Evolutionary conservation across 768 basidiomycete species (phyloP).

Genomic region (Phanerochaete carnosa): DNA sequence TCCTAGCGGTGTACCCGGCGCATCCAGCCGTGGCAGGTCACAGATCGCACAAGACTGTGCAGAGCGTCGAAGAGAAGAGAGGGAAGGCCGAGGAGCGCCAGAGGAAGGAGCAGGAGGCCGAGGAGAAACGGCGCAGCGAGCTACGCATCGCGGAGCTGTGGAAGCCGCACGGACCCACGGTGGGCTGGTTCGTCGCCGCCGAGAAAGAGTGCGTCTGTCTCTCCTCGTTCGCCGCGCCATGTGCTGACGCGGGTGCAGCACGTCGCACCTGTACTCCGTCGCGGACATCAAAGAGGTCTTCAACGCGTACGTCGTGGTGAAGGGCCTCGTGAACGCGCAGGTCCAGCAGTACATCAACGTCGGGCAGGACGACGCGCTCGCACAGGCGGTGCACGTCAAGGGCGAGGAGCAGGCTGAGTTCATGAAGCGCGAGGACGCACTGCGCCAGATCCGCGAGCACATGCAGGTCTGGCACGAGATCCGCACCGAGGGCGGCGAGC

Average conservation of each 20-base stretch:
- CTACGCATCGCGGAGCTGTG: slow-evolving; percentile 66
- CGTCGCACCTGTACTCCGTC: slow-evolving; percentile 49
- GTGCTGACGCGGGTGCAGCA: slow-evolving; percentile 32
- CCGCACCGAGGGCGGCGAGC: slow-evolving; percentile 49
- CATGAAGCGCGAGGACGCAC: slow-evolving; percentile 64
- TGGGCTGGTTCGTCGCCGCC: slow-evolving; percentile 60
- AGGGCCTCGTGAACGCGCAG: slow-evolving; percentile 59
- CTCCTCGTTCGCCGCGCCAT: background rate
- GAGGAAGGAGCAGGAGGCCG: slow-evolving; percentile 44
- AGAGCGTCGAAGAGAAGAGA: slow-evolving; percentile 61
- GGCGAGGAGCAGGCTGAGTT: slow-evolving; percentile 40
- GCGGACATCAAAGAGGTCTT: slow-evolving; percentile 55
- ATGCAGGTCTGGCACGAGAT: slow-evolving; percentile 84
- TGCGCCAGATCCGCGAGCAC: slow-evolving; percentile 47
- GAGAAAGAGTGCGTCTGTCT: slow-evolving; percentile 54
- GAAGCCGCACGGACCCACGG: slow-evolving; percentile 64
- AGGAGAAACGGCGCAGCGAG: slow-evolving; percentile 41
- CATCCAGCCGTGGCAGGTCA: slow-evolving; percentile 60
- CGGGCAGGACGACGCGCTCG: slow-evolving; percentile 36
- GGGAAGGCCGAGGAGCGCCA: slow-evolving; percentile 58
- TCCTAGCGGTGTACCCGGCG: slow-evolving; percentile 43
- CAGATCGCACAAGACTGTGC: slow-evolving; percentile 51
- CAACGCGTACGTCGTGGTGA: slow-evolving; percentile 57
- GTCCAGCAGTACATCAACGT: slow-evolving; percentile 74
- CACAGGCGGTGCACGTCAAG: slow-evolving; percentile 29